These are phyloP conservation scores for Arthrobotrys sinensis DNA, from an alignment of 2,329 filamentous ascomycete species.

Conservation along the genomic window DNA sequence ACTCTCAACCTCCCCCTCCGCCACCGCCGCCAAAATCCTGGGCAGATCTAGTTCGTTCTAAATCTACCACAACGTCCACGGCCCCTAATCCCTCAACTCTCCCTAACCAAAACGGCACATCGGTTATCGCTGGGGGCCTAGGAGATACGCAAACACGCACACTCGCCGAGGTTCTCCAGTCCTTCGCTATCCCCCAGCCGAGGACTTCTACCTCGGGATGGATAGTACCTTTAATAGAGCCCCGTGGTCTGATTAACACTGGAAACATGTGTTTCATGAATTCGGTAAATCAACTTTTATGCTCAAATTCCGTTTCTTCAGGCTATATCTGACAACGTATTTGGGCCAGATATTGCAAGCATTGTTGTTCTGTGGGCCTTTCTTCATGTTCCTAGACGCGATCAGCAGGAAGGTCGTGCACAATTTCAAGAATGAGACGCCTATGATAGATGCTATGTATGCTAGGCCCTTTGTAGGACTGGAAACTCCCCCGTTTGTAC, in stretches of 20 bases:
- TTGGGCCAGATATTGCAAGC: conserved; percentile 86
- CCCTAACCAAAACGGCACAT: conserved; percentile 64
- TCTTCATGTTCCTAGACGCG: conserved; percentile 93
- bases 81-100: conserved; percentile 64
- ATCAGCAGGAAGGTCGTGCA: conserved; percentile 85
- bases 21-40: conserved; percentile 70
- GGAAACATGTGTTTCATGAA: conserved; percentile 99
- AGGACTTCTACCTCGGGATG: conserved; percentile 70
- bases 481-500: conserved; percentile 1
- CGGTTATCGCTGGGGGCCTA: conserved; percentile 60
- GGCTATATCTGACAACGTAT: background rate
- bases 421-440: conserved; percentile 95
- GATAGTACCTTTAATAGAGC: conserved; percentile 87
- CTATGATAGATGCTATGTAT: conserved; percentile 91
- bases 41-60: conserved; percentile 75
- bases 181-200: conserved; percentile 74
- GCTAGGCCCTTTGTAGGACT: background rate
- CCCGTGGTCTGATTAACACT: conserved; percentile 92
- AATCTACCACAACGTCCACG: conserved; percentile 64
- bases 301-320: background rate
- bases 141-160: conserved; percentile 73
- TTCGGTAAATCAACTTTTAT: conserved; percentile 77
- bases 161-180: conserved; percentile 81
- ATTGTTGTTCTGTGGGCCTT: conserved; percentile 91
- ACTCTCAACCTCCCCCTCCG: conserved; percentile 63